Evolutionary conservation across 2,329 filamentous ascomycete genomes (phyloP).

Genomic region (Trichophyton benhamiae): DNA sequence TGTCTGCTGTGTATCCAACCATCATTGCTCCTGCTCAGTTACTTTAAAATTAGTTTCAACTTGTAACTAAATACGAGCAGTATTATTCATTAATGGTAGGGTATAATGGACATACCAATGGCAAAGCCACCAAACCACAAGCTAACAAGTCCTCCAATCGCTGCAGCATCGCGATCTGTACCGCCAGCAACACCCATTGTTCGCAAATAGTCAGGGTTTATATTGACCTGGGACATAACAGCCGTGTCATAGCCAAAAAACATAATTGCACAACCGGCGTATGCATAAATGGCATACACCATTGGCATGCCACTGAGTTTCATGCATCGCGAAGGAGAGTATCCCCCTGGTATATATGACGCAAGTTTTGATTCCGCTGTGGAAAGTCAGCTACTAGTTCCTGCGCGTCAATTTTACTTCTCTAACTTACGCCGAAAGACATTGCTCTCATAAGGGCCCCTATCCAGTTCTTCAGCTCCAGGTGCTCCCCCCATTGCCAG

Average conservation of each 20-base stretch:
- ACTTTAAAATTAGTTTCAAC: background rate
- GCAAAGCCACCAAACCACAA: conserved; percentile 2
- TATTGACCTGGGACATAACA: background rate
- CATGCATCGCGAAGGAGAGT: background rate
- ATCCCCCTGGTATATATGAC: background rate
- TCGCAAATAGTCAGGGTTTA: background rate
- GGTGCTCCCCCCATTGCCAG: background rate
- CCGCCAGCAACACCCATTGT: background rate
- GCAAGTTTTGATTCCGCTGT: background rate
- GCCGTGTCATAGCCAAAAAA: background rate
- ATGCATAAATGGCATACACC: background rate
- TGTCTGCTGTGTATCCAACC: conserved; percentile 1
- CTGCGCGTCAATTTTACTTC: background rate
- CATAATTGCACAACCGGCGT: background rate
- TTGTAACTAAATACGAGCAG: too few species aligned
- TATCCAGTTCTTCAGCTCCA: background rate
- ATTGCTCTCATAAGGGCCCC: background rate
- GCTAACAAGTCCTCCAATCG: background rate
- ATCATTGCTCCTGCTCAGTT: background rate
- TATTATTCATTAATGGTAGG: background rate
- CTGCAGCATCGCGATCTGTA: background rate
- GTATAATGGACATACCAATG: background rate
- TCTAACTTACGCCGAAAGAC: background rate
- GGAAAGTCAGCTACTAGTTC: background rate
- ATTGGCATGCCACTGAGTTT: background rate